Evolutionary conservation across 495 filamentous ascomycete species (phyloP), one percentile per base, ranked within the genome.

Genomic region (Haplographium delicatum): DNA sequence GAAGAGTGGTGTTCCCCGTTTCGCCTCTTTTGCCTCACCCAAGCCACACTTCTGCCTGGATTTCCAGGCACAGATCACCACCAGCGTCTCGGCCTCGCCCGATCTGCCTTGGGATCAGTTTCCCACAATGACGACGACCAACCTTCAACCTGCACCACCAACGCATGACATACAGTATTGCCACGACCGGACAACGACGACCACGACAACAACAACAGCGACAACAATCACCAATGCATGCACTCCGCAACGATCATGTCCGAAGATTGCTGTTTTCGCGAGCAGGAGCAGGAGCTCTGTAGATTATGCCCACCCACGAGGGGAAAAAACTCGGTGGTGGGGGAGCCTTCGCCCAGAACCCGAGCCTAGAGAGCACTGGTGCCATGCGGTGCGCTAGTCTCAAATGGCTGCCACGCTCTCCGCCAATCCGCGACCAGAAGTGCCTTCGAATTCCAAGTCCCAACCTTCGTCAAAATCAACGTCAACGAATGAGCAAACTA

Each of bases 351-450:
- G n/a, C n/a, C n/a, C n/a, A n/a, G n/a, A n/a, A n/a, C n/a, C n/a
- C n/a, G n/a, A n/a, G n/a, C n/a, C n/a, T n/a, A 31, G 28, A 31
- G 6, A n/a, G 28, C 6, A 5, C 34, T n/a, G 5, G 34, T 5
- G 15, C 34, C 34, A 38, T 38, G 34, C 19, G n/a, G 16, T 30
- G 24, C 8, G 24, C 46, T 49, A 48, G 43, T 33, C 44, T 24
- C 11, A 20, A 20, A 43, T 46, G 40, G 51, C 46, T 51, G 25
- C 43, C 18, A n/a, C 18, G 11, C 16, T 22, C 0, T 3, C 25
- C 16, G 11, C 59, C 47, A 62, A 58, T 62, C 19, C 53, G 16
- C 39, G 5, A 5, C 37, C 55, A 56, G 51, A 62, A 48, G 49
- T 41, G 47, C 42, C 49, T 20, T 51, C 18, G 2, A 7, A 11